Evolutionary conservation across 805 yeast genomes (phyloP).

Genomic region (Saccharomycopsis fodiens): DNA sequence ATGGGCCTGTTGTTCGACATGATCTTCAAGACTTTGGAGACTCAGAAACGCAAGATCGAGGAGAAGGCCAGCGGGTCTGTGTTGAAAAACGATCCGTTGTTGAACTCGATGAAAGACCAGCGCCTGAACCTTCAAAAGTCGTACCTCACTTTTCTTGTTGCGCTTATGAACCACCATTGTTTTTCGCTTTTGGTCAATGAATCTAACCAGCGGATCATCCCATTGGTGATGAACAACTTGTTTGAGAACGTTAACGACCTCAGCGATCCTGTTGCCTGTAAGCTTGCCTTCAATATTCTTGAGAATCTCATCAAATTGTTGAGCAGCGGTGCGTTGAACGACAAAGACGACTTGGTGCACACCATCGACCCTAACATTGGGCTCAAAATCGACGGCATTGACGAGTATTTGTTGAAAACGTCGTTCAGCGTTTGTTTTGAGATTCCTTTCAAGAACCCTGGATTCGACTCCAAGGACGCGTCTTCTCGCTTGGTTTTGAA

Average conservation of each 20-base stretch:
- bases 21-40: conserved; percentile 43
- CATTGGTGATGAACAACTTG: conserved; percentile 52
- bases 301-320: conserved; percentile 54
- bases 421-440: conserved; percentile 65
- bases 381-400: conserved; percentile 56
- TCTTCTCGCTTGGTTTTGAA: conserved; percentile 65
- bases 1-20: conserved; percentile 68
- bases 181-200: conserved; percentile 69
- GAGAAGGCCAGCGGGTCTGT: conserved; percentile 23
- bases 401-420: conserved; percentile 60
- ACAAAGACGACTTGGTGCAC: conserved; percentile 47
- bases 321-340: conserved; percentile 63
- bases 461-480: conserved; percentile 68
- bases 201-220: conserved; percentile 54
- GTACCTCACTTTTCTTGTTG: conserved; percentile 59
- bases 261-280: conserved; percentile 58
- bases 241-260: conserved; percentile 57
- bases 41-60: conserved; percentile 33
- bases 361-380: conserved; percentile 32
- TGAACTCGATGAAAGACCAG: conserved; percentile 6
- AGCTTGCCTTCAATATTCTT: conserved; percentile 61
- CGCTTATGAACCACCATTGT: conserved; percentile 68
- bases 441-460: conserved; percentile 64
- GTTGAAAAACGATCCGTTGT: conserved; percentile 9
- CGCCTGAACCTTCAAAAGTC: conserved; percentile 50